Base-by-base conservation (phyloP, 2,329 filamentous ascomycete species). In the Hypoxylon sp. region DNA sequence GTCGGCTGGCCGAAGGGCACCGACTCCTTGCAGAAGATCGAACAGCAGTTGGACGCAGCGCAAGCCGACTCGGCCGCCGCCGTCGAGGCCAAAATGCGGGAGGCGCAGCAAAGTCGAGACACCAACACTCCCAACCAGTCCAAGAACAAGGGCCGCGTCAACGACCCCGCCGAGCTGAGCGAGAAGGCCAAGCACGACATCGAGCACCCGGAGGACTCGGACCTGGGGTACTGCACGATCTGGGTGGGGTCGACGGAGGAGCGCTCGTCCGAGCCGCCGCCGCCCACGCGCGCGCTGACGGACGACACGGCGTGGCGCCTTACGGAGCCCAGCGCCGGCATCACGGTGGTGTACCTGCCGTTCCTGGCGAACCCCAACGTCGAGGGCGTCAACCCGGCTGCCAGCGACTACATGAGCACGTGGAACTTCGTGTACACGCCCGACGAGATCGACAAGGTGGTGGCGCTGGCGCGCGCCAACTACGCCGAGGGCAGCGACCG, bases 371-470 rank as follows among this genome's bases (percentile, higher is more conserved):
- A 99, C 75, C 85, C 89, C 0, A 90, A 90, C 63, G 90, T 93
- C 0, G 85, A 89, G 0, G 91, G 87, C 44, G 90, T 98, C n/a
- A 91, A 97, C 69, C 95, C 95, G 0, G 88, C 89, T 22, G 87
- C 85, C 2, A 91, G 87, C 55, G 93, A 97, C 63, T 98, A 93
- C 78, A 88, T 98, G 81, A 92, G 89, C 70, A 99, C 95, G 0
- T 99, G 95, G 95, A 99, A 99, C 75, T 98, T 98, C 75, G 89
- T 97, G 28, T 99, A 98, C 77, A 96, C 91, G 1, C 90, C 93
- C 0, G 89, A 95, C 59, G 90, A 99, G 76, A 89, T 99, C 54
- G 94, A 98, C 70, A 86, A 87, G 24, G 93, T 97, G 0, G 90
- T 97, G 1, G 84, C 85, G 4, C 84, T 99, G 26, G 94, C 95